Base-by-base conservation (phyloP, 495 filamentous ascomycete genomes). In the Podospora bellae-mahoneyi region DNA sequence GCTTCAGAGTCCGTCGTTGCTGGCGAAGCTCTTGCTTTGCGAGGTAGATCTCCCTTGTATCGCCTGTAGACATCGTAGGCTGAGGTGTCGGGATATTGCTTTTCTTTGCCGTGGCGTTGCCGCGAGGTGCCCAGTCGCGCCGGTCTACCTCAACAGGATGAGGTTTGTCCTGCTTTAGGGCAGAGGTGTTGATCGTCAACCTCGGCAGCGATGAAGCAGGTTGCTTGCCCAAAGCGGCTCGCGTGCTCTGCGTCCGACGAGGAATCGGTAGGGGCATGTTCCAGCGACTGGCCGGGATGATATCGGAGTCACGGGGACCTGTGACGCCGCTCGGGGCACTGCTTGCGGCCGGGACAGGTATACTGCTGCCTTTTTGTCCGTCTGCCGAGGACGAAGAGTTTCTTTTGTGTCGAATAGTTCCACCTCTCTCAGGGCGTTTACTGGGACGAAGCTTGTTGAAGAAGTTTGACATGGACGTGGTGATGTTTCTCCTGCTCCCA, bases 401-500 rank as follows among this genome's bases (percentile, higher is more conserved):
- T 5, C 19, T 62, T 18, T 18, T 34, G 6, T 48, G 39, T 18
- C 56, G 69, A 56, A 39, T 75, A 78, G 83, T 83, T 9, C 79
- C 72, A 13, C 83, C 82, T 18, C 74, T 76, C 60, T 84, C 83
- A 2, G 78, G 75, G 0, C 79, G 79, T 26, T 76, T 74, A 66
- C 81, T 82, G 0, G 82, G 75, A n/a, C 72, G 67, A 1, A 77
- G 64, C 26, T 64, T 71, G 78, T 60, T 79, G 59, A 65, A 84
- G 74, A 71, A 77, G 69, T 61, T 66, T 67, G 74, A 66, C 9
- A 77, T 53, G 4, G 74, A 74, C 9, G 58, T 53, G 48, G 74
- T 44, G 20, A 76, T 44, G n/a, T 55, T 60, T 27, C 44, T 68
- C 16, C 64, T 60, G 32, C 19, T 64, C 3, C 18, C 6, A 13